A percentile compares a stretch with the other conserved stretches of the same genome.
Evolutionary conservation across 2,329 filamentous ascomycete genomes (phyloP).

Genomic region (Neonectria ditissima): DNA sequence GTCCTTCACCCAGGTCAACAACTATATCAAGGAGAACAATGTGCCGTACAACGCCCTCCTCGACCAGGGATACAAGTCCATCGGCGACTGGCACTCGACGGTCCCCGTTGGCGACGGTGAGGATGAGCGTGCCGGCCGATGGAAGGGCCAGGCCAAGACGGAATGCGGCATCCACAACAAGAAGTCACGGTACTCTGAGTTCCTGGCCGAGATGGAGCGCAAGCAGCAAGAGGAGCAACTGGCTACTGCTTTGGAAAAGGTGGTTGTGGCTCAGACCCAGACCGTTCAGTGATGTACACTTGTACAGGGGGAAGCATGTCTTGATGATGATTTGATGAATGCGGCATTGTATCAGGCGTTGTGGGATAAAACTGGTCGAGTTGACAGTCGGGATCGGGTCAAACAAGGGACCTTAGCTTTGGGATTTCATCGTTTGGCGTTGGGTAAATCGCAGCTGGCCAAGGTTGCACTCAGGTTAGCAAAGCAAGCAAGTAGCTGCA

Average conservation of each 20-base stretch:
- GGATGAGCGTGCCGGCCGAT: conserved; percentile 94
- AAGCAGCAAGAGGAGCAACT: conserved; percentile 67
- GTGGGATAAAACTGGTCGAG: conserved; percentile 33
- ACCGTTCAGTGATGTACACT: conserved; percentile 45
- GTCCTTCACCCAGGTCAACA: conserved; percentile 89
- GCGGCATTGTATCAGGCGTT: conserved; percentile 46
- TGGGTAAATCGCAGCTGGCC: conserved; percentile 32
- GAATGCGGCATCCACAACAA: conserved; percentile 99
- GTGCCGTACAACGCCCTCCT: conserved; percentile 95
- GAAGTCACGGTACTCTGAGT: conserved; percentile 91
- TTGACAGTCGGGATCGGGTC: conserved; percentile 24
- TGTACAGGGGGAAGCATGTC: conserved; percentile 28
- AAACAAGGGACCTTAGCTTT: conserved; percentile 20
- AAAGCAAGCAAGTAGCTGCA: conserved; percentile 27
- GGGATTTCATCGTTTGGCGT: conserved; percentile 40
- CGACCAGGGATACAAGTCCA: conserved; percentile 95
- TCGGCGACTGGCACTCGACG: conserved; percentile 98
- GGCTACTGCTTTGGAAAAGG: conserved; percentile 45
- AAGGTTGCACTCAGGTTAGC: conserved; percentile 30
- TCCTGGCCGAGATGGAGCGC: conserved; percentile 77
- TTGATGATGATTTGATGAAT: conserved; percentile 46
- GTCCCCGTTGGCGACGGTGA: conserved; percentile 89
- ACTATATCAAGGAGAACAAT: conserved; percentile 85
- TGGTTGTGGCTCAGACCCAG: conserved; percentile 29
- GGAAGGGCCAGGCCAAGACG: conserved; percentile 96